Conservation (phyloP, 345 rosid species). For the Zanthoxylum bungeanum region DNA sequence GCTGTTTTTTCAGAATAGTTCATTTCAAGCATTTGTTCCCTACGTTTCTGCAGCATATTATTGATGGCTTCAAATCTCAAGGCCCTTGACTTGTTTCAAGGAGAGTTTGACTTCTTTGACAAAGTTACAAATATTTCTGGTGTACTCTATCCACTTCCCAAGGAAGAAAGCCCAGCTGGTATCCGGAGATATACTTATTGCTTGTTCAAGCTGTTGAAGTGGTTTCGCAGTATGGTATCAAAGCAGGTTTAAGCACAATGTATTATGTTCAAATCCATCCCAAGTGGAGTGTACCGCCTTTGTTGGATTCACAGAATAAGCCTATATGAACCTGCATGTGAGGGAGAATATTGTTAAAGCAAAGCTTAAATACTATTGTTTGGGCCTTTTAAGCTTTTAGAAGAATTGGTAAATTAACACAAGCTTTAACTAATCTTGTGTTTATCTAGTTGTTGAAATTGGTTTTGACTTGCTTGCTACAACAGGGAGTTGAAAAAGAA, state of each 20-base stretch:
- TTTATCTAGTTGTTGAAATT: slow-evolving; percentile 16
- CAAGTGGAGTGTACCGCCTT: background rate
- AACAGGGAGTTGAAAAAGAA: slow-evolving; percentile 90
- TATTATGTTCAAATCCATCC: background rate
- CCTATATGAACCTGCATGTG: background rate
- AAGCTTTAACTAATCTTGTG: slow-evolving; percentile 1
- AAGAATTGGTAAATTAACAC: background rate
- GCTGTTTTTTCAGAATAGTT: slow-evolving; percentile 53
- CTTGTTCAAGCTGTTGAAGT: background rate
- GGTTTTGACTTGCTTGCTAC: slow-evolving; percentile 13
- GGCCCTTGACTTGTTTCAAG: slow-evolving; percentile 74
- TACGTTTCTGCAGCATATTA: slow-evolving; percentile 70
- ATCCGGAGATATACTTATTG: slow-evolving; percentile 79
- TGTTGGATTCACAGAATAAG: background rate
- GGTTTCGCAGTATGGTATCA: no score
- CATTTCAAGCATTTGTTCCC: slow-evolving; percentile 87
- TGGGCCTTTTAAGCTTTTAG: background rate
- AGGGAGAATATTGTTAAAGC: background rate
- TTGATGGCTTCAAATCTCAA: slow-evolving; percentile 75
- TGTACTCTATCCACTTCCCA: slow-evolving; percentile 66
- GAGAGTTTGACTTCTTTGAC: slow-evolving; percentile 95
- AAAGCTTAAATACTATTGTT: background rate
- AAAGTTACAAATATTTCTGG: slow-evolving; percentile 97
- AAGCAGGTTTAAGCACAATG: no score
- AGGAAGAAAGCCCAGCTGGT: slow-evolving; percentile 96